Evolutionary conservation across 257 asterid species (phyloP).

Genomic region (Jacaranda copaia): DNA sequence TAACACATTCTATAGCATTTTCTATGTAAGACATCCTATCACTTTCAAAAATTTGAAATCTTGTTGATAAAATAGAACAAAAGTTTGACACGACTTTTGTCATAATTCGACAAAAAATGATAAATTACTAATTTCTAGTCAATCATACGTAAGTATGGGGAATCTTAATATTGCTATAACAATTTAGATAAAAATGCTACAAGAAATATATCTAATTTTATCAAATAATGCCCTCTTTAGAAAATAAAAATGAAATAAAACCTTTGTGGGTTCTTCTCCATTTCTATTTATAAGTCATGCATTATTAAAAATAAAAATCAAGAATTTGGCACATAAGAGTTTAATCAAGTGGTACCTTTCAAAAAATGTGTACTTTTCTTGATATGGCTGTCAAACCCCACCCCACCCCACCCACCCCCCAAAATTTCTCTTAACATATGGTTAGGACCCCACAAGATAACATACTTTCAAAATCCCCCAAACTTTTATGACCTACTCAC

Average conservation of each 20-base stretch:
- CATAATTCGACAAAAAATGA: too few species aligned
- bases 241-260: too few species aligned
- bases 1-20: neutral
- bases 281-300: neutral
- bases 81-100: too few species aligned
- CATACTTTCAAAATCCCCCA: slow-evolving; percentile 39
- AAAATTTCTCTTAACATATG: slow-evolving; percentile 13
- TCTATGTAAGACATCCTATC: neutral
- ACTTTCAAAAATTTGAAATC: too few species aligned
- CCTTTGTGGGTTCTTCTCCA: neutral
- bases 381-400: slow-evolving; percentile 28
- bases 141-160: too few species aligned
- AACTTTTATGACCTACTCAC: slow-evolving; percentile 44
- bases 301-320: slow-evolving; percentile 26
- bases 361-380: slow-evolving; percentile 28
- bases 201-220: too few species aligned
- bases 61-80: too few species aligned
- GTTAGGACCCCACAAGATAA: slow-evolving; percentile 38
- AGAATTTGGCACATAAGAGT: slow-evolving; percentile 30
- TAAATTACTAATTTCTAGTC: too few species aligned
- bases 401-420: slow-evolving; percentile 1
- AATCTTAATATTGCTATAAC: too few species aligned
- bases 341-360: slow-evolving; percentile 36
- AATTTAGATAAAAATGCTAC: too few species aligned
- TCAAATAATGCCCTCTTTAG: too few species aligned